Evolutionary conservation across 2,329 filamentous ascomycete species (phyloP), one percentile per base, ranked within the genome.

Genomic region (Pleoardoris graminearum): DNA sequence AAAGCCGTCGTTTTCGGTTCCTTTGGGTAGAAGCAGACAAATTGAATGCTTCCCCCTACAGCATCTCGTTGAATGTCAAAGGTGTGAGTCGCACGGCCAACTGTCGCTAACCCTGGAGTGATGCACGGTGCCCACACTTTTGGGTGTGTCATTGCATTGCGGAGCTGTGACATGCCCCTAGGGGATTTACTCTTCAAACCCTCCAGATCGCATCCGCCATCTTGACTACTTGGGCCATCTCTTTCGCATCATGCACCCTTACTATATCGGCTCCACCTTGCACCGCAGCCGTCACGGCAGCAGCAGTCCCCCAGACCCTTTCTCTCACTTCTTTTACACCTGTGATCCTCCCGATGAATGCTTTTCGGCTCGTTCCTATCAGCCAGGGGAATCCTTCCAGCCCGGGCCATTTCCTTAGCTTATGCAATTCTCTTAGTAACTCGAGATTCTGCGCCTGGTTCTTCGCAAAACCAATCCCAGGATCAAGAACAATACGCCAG

Each of bases 171-270:
- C n/a, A n/a, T n/a, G n/a, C n/a, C n/a, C n/a, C n/a, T n/a, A n/a
- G n/a, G n/a, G n/a, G n/a, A n/a, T n/a, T n/a, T n/a, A n/a, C n/a
- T 33, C 30, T 12, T 59, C 37, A 62, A 4, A 65, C 57, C 62
- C 90, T 81, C 84, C 90, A 96, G 49, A 97, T 91, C n/a, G 91
- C 92, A 81, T 97, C 93, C 7, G 90, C 85, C 86, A 97, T 93
- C 69, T 83, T 88, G 1, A 85, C 85, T 27, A 96, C 91, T 74
- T 91, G 82, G 35, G 76, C 80, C 93, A 97, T 97, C 77, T 94
- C 89, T 50, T 79, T 75, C 12, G 92, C 89, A 77, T 97, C 93
- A 75, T 99, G 94, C 36, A 99, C 91, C 46, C 94, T 82, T 39
- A 97, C 87, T 53, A 99, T 85, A 77, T 97, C 92, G 21, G 92